Conservation (phyloP, 441 rosid genomes). For the Arabidopsis lyrata region DNA sequence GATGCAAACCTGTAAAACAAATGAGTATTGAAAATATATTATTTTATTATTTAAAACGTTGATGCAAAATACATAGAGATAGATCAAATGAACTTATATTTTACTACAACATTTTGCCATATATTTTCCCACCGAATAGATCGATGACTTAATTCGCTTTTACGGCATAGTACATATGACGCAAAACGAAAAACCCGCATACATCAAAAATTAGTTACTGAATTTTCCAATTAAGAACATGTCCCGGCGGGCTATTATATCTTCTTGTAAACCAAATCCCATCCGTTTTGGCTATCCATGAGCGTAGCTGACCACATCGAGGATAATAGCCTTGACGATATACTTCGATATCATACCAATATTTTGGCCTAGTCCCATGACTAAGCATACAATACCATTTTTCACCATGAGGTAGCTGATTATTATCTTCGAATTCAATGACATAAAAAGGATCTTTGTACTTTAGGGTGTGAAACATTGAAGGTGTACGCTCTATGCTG, state of each 20-base stretch:
- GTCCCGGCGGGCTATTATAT: neutral
- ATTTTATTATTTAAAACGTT: neutral
- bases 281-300: neutral
- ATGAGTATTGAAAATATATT: neutral
- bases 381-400: slow-evolving; percentile 1
- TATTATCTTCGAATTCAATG: neutral
- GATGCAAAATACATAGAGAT: neutral
- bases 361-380: neutral
- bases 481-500: neutral
- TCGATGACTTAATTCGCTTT: neutral
- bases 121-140: neutral
- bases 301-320: neutral
- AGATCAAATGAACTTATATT: neutral
- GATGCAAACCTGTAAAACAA: neutral
- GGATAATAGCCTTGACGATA: neutral
- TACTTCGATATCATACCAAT: neutral
- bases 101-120: neutral
- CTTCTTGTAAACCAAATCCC: slow-evolving; percentile 17
- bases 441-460: neutral
- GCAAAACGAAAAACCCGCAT: neutral
- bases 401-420: neutral
- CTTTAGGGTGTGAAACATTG: neutral
- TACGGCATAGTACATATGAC: neutral
- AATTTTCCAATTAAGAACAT: slow-evolving; percentile 8
- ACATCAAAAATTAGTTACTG: neutral